A percentile compares a stretch with the other conserved stretches of the same genome.
Evolutionary conservation across 2,329 filamentous ascomycete species (phyloP).

Genomic region (Cercospora zeae-maydis): DNA sequence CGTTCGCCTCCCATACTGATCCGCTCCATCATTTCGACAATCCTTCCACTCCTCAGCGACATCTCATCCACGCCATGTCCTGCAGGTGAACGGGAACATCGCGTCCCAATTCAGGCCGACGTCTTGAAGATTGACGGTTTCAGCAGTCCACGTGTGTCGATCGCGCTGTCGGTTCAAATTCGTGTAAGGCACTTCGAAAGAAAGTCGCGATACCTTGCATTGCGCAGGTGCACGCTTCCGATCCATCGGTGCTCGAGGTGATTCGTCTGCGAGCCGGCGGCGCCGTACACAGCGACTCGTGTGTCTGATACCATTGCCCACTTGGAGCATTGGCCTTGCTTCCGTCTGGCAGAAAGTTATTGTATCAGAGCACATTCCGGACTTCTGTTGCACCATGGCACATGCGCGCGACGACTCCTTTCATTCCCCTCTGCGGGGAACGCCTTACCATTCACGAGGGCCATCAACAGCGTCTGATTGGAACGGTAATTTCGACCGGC

Average conservation of each 20-base stretch:
- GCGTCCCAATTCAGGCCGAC: not conserved
- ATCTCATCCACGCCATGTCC: not conserved
- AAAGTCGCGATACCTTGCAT: slow-evolving; percentile 4
- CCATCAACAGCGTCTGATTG: slow-evolving; percentile 22
- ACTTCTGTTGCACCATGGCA: slow-evolving; percentile 16
- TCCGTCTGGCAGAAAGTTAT: not conserved
- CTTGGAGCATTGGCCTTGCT: slow-evolving; percentile 1
- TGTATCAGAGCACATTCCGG: slow-evolving; percentile 1
- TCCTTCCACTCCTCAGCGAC: slow-evolving; percentile 1
- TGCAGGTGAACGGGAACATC: slow-evolving; percentile 9
- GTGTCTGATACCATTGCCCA: not conserved
- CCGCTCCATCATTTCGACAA: slow-evolving; percentile 2
- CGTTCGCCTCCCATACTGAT: slow-evolving; percentile 8
- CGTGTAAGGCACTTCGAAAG: not conserved
- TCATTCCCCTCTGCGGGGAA: slow-evolving; percentile 20
- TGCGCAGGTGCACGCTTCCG: not conserved
- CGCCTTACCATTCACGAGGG: slow-evolving; percentile 23
- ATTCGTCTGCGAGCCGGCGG: slow-evolving; percentile 11
- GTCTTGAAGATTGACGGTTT: not conserved
- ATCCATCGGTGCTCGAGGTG: not conserved
- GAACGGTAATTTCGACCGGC: slow-evolving; percentile 20
- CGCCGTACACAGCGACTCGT: not conserved
- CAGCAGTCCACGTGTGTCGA: not conserved
- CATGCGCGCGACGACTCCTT: slow-evolving; percentile 20
- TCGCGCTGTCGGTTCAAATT: not conserved